These are phyloP conservation scores for Tricholoma hemisulphureum DNA, from an alignment of 768 basidiomycete genomes.

Conservation along the genomic window DNA sequence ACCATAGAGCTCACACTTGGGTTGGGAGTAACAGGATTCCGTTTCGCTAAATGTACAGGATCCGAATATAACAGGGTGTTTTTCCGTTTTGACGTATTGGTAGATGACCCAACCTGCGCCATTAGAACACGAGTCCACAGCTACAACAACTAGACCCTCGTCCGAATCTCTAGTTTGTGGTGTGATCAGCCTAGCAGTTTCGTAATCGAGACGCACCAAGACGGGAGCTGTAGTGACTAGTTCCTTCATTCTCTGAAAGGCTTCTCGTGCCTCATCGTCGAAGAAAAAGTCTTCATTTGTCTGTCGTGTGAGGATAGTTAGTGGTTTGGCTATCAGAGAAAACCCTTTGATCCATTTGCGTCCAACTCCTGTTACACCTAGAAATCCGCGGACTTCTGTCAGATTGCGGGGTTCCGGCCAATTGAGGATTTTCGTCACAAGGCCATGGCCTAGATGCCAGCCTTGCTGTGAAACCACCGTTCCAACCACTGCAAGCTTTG, in stretches of 20 bases:
- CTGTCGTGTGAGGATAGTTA: slow-evolving; percentile 17
- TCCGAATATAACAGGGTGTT: too few relatives aligned
- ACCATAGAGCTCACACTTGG: slow-evolving; percentile 41
- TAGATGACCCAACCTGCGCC: slow-evolving; percentile 35
- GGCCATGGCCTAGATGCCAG: too few relatives aligned
- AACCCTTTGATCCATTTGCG: too few relatives aligned
- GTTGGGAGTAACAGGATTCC: too few relatives aligned
- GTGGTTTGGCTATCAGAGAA: slow-evolving; percentile 22
- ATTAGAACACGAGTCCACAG: slow-evolving; percentile 32
- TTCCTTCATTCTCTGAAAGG: slow-evolving; percentile 26
- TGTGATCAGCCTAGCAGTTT: background rate
- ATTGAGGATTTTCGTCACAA: too few relatives aligned
- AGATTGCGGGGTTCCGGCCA: too few relatives aligned
- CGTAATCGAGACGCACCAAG: slow-evolving; percentile 33
- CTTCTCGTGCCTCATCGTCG: slow-evolving; percentile 16
- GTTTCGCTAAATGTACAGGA: too few relatives aligned
- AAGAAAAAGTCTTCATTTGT: slow-evolving; percentile 25
- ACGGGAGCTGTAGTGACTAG: slow-evolving; percentile 22
- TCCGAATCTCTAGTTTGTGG: slow-evolving; percentile 10
- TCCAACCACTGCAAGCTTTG: too few relatives aligned
- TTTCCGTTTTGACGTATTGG: too few relatives aligned
- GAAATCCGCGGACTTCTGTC: slow-evolving; percentile 27
- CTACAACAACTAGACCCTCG: slow-evolving; percentile 25
- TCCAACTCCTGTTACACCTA: slow-evolving; percentile 21
- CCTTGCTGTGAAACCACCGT: too few relatives aligned